These are phyloP conservation scores for Backusella psychrophila DNA, from an alignment of 192 early-diverging fungal genomes.

Conservation along the genomic window DNA sequence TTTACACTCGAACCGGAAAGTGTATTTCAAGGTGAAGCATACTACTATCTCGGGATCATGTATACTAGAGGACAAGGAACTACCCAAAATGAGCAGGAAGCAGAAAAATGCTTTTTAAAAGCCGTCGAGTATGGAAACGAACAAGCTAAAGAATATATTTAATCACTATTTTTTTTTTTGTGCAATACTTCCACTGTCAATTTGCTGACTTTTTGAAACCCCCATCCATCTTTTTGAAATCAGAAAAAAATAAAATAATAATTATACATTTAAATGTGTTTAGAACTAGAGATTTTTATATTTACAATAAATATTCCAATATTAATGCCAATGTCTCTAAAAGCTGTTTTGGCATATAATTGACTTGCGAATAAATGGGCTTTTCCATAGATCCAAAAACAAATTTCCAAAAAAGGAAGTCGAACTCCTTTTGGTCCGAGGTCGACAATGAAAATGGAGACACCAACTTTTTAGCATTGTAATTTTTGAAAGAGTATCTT, in stretches of 20 bases:
- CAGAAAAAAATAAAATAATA: no score
- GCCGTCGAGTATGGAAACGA: not conserved
- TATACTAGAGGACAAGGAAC: not conserved
- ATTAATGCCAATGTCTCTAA: no score
- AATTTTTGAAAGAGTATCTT: not conserved
- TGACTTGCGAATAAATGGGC: no score
- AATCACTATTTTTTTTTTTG: no score
- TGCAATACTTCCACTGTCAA: no score
- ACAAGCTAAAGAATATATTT: not conserved
- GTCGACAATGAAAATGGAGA: not conserved
- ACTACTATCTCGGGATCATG: not conserved
- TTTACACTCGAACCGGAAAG: not conserved
- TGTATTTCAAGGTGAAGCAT: not conserved
- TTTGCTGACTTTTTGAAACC: no score
- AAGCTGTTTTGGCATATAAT: no score
- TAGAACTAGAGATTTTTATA: no score
- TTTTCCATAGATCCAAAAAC: not conserved
- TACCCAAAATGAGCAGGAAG: not conserved
- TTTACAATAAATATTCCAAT: no score
- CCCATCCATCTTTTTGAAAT: no score
- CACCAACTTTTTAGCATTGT: not conserved
- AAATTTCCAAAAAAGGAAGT: not conserved
- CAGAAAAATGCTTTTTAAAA: not conserved
- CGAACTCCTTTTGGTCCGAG: not conserved
- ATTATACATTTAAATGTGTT: no score